A percentile compares a stretch with the other conserved stretches of the same genome.
Conservation (phyloP, 371 early-diverging fungal species). For the Funneliformis caledonium region DNA sequence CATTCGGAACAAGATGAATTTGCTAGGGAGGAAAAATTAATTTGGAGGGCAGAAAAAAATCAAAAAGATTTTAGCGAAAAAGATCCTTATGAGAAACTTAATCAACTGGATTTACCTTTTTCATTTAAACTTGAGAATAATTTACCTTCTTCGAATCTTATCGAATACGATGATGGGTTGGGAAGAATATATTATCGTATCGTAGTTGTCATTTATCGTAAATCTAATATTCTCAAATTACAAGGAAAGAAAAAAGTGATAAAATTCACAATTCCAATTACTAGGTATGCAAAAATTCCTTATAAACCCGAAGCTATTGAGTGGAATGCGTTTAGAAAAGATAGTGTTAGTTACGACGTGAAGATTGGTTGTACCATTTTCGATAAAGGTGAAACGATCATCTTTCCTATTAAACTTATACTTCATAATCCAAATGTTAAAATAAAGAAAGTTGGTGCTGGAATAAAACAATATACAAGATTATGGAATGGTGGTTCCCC, state of each 20-base stretch:
- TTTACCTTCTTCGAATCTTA: background rate
- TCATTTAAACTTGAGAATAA: background rate
- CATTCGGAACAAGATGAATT: too few species aligned
- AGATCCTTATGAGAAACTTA: background rate
- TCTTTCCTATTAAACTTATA: background rate
- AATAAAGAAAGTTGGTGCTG: background rate
- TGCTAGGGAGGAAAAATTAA: too few species aligned
- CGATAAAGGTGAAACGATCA: background rate
- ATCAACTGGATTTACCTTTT: background rate
- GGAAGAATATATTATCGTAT: background rate
- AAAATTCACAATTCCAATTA: constrained; percentile 2
- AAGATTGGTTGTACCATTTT: background rate
- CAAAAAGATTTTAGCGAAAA: background rate
- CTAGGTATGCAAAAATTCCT: background rate
- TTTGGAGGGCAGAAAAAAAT: background rate
- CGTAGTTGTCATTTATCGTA: background rate
- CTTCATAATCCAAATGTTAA: background rate
- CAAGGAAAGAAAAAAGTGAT: background rate
- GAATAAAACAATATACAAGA: background rate
- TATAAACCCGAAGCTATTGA: background rate
- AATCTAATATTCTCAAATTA: background rate
- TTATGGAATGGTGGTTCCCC: background rate
- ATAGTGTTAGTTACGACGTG: too few species aligned
- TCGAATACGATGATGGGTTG: background rate
- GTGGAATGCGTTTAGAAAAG: too few species aligned